Base-by-base conservation (phyloP, 2,329 filamentous ascomycete genomes). In the Pyrenophora teres region DNA sequence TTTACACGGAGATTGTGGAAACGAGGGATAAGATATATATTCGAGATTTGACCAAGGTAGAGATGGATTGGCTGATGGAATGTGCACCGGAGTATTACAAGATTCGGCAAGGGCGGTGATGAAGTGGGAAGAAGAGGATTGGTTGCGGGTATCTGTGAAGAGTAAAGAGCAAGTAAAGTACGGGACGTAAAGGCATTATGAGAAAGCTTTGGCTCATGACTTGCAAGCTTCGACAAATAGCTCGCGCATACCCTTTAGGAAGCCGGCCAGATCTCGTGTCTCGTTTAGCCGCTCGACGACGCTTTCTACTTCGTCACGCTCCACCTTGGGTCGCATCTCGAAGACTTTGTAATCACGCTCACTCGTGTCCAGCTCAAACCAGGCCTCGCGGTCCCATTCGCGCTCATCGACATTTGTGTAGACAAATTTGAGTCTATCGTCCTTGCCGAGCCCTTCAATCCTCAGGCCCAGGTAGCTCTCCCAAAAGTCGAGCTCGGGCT, bases 401-500 rank as follows among this genome's bases (percentile, higher is more conserved):
- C 86, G 84, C 77, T 96, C 91, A 69, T 95, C 86, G 39, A 97
- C 80, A 72, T 95, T 90, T 23, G 86, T 89, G 70, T 91, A 99
- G 2, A 94, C 83, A 72, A 99, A 96, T 74, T 93, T 93, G 63
- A 99, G 80, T 21, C 89, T 83, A 74, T 97, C 92, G 57, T 90
- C 87, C 68, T 85, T 83, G 1, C 90, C 92, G 0, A 90, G 89
- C 1, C 93, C 93, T 70, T 97, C 93, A 68, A 99, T 95, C 54
- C 88, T 81, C 70, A 97, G 74, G 52, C 93, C 92, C 53, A 99
- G 79, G 70, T 93, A 94, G 47, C 88, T 88, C 72, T 96, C 89
- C 94, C 94, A 99, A 71, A 97, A 97, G 62, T 92, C 89, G 39
- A 99, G 81, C 77, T 99, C 94, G 0, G 94, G 94, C 37, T 90